These are phyloP conservation scores for Blastomyces gilchristii DNA, from an alignment of 2,329 filamentous ascomycete species.

Conservation along the genomic window DNA sequence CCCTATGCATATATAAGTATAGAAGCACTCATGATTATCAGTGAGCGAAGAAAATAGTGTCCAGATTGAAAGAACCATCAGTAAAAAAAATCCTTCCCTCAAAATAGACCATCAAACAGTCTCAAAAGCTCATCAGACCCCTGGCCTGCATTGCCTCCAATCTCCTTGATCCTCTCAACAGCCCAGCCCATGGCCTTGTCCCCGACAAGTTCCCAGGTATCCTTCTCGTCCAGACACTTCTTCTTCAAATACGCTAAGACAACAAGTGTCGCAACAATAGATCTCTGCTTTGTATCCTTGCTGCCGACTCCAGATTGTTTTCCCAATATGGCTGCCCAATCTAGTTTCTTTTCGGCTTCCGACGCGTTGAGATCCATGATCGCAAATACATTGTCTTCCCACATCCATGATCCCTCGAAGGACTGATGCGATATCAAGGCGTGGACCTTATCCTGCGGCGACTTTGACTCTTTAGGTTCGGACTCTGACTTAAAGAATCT, in stretches of 20 bases:
- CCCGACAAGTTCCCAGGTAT: slow-evolving; percentile 55
- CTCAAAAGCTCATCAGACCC: not conserved
- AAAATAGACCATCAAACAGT: not conserved
- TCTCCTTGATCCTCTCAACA: not conserved
- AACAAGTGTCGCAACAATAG: slow-evolving; percentile 27
- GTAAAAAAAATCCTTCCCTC: not conserved
- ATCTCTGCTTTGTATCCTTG: slow-evolving; percentile 7
- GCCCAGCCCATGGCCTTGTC: slow-evolving; percentile 48
- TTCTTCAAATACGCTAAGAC: slow-evolving; percentile 43
- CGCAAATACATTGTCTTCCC: slow-evolving; percentile 20
- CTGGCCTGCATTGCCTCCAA: not conserved
- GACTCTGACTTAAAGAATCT: not conserved
- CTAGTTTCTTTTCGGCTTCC: slow-evolving; percentile 6
- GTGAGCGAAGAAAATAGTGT: too few species aligned
- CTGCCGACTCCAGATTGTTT: slow-evolving; percentile 6
- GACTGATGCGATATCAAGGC: slow-evolving; percentile 45
- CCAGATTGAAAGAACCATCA: not conserved
- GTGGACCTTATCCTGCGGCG: slow-evolving; percentile 26
- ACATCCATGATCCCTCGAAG: slow-evolving; percentile 47
- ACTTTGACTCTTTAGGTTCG: not conserved
- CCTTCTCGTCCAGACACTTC: slow-evolving; percentile 37
- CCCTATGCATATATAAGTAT: too few species aligned
- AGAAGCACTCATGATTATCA: too few species aligned
- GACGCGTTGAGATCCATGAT: slow-evolving; percentile 14
- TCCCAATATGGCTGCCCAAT: slow-evolving; percentile 7